Evolutionary conservation across 345 rosid species (phyloP).

Genomic region (Noccaea caerulescens): DNA sequence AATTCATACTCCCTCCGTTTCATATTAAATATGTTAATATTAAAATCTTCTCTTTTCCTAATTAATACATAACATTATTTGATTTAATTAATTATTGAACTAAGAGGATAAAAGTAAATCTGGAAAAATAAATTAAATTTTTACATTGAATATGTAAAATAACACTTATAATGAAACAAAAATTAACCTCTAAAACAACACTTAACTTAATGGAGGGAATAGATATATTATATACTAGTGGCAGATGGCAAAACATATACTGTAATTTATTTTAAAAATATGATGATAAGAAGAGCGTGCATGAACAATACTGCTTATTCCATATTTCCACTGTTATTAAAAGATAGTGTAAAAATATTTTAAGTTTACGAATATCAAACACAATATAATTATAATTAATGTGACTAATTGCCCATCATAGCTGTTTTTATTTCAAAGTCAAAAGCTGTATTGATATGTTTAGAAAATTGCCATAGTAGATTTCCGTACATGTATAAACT

Average conservation of each 20-base stretch:
- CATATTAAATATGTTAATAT: too few species aligned
- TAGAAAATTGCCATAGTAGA: background rate
- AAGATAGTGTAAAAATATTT: slow-evolving; percentile 1
- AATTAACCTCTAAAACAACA: too few species aligned
- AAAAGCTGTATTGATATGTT: slow-evolving; percentile 3
- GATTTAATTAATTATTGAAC: too few species aligned
- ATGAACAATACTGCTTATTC: slow-evolving; percentile 30
- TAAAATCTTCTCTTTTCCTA: too few species aligned
- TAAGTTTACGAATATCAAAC: background rate
- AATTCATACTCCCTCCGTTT: too few species aligned
- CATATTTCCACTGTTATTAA: background rate
- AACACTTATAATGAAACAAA: too few species aligned
- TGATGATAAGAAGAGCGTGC: background rate
- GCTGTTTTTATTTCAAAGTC: slow-evolving; percentile 16
- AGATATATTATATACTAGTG: background rate
- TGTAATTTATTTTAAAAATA: background rate
- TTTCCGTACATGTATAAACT: slow-evolving; percentile 14
- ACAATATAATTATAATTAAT: background rate
- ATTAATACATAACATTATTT: too few species aligned
- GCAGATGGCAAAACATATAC: slow-evolving; percentile 24
- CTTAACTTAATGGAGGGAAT: too few species aligned
- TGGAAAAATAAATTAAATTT: too few species aligned
- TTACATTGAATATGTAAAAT: too few species aligned
- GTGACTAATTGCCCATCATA: background rate
- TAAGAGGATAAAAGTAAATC: too few species aligned